A percentile compares a stretch with the other conserved stretches of the same genome.
Conservation (phyloP, 257 asterid genomes). For the Solanum sejunctum region DNA sequence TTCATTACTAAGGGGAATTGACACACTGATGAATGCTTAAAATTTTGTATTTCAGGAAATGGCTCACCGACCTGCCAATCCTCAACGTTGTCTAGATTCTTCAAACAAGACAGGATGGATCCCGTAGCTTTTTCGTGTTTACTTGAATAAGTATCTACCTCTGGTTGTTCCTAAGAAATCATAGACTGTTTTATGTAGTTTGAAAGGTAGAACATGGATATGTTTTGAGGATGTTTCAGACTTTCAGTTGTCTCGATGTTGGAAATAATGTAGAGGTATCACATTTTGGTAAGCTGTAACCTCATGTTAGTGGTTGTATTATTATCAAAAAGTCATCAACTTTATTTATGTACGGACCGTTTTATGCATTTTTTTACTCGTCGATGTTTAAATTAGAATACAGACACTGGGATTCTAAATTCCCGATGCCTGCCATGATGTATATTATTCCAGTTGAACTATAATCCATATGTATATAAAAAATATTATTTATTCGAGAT, state of each 20-base stretch:
- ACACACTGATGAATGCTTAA: not conserved
- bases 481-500: not conserved
- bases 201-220: not conserved
- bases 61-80: constrained; percentile 63
- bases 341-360: not conserved
- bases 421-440: no score
- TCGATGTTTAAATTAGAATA: not conserved
- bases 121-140: constrained; percentile 38
- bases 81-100: constrained; percentile 63
- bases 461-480: not conserved
- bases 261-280: not conserved
- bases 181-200: not conserved
- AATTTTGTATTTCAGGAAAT: constrained; percentile 39
- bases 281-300: not conserved
- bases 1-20: not conserved
- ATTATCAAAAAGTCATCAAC: not conserved
- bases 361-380: not conserved
- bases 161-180: not conserved
- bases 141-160: not conserved
- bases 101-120: constrained; percentile 65
- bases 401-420: not conserved
- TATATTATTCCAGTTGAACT: not conserved
- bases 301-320: not conserved
- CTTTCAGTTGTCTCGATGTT: not conserved
- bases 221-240: not conserved